phyloP scores from a whole-genome alignment of 2,329 filamentous ascomycete genomes.

The Byssothecium circinans region DNA sequence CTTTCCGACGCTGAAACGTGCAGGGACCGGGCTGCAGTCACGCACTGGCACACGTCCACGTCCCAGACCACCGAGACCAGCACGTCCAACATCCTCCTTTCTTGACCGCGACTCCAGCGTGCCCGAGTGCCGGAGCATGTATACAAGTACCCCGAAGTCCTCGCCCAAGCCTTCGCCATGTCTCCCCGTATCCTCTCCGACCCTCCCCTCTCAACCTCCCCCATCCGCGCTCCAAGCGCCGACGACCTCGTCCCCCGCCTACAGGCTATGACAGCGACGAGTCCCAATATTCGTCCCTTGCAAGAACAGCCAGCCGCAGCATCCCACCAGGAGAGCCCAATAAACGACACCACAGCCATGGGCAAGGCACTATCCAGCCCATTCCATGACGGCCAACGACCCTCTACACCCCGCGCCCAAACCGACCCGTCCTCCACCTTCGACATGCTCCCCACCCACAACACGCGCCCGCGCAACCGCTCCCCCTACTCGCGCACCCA shows the following conservation, averaged over 20 bases:
- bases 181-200: slow-evolving; percentile 19
- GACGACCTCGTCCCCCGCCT: slow-evolving; percentile 28
- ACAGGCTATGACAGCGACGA: slow-evolving; percentile 22
- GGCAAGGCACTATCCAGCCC: slow-evolving; percentile 28
- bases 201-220: not conserved
- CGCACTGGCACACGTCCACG: slow-evolving; percentile 22
- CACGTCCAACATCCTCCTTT: slow-evolving; percentile 14
- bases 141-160: slow-evolving; percentile 11
- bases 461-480: slow-evolving; percentile 46
- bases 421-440: slow-evolving; percentile 43
- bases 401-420: slow-evolving; percentile 41
- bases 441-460: slow-evolving; percentile 30
- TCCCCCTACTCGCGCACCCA: slow-evolving; percentile 52
- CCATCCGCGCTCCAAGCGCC: slow-evolving; percentile 12
- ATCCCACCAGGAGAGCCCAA: not conserved
- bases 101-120: slow-evolving; percentile 7
- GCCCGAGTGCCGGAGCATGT: slow-evolving; percentile 27
- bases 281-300: not conserved
- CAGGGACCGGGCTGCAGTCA: slow-evolving; percentile 35
- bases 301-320: not conserved
- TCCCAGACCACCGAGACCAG: slow-evolving; percentile 21
- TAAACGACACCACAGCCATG: slow-evolving; percentile 16
- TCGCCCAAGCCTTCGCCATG: slow-evolving; percentile 28
- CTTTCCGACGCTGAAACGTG: slow-evolving; percentile 37
- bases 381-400: slow-evolving; percentile 28